A percentile compares a stretch with the other conserved stretches of the same genome.
Conservation (phyloP, 345 rosid genomes). For the Melaleuca quinquenervia region DNA sequence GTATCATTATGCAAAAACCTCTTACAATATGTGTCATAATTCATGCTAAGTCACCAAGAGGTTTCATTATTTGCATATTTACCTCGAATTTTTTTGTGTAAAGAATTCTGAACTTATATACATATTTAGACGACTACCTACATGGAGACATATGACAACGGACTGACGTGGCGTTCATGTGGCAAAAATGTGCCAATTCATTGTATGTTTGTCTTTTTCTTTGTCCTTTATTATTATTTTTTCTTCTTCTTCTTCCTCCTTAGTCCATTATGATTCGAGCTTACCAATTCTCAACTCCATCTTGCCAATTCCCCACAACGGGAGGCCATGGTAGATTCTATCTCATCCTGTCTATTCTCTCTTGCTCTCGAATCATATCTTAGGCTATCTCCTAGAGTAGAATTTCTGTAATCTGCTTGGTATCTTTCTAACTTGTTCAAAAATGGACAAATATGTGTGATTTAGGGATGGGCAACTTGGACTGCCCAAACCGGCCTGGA, state of each 20-base stretch:
- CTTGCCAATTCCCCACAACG: background rate
- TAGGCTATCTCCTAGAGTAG: background rate
- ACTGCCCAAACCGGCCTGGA: too few species aligned
- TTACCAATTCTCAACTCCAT: background rate
- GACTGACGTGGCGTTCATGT: too few species aligned
- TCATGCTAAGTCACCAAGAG: background rate
- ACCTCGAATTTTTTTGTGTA: too few species aligned
- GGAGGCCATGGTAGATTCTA: background rate
- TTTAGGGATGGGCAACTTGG: too few species aligned
- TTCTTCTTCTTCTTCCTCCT: background rate
- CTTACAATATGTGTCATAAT: background rate
- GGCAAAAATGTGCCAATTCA: too few species aligned
- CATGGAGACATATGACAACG: too few species aligned
- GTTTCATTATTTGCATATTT: background rate
- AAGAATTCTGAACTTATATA: too few species aligned
- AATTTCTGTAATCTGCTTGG: background rate
- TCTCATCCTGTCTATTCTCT: background rate
- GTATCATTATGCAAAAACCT: background rate
- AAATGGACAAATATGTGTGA: too few species aligned
- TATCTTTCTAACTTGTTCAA: background rate
- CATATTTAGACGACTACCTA: too few species aligned
- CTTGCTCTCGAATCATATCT: background rate
- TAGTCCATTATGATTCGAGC: background rate
- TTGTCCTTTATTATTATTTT: background rate
- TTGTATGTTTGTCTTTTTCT: background rate